phyloP scores from a whole-genome alignment of 2,329 filamentous ascomycete genomes.

The Neonectria neomacrospora region DNA sequence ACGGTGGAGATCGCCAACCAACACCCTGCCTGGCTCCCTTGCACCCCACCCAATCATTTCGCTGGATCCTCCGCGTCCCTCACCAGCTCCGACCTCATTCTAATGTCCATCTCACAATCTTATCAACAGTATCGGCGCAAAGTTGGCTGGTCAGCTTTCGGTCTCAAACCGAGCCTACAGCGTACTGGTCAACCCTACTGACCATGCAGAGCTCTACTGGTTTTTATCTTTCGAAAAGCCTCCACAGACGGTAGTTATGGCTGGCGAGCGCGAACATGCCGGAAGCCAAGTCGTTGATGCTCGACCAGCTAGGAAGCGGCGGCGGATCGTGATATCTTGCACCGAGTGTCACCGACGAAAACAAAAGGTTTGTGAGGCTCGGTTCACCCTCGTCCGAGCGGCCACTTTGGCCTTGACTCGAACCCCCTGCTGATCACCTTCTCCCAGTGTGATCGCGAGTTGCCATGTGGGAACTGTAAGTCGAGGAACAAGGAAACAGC shows the following conservation, averaged over 20 bases:
- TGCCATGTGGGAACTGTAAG: slow-evolving; percentile 69
- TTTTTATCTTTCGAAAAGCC: background rate
- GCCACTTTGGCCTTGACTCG: background rate
- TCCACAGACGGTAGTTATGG: slow-evolving; percentile 21
- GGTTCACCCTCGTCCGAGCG: background rate
- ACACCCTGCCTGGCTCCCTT: slow-evolving; percentile 2
- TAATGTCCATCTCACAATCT: slow-evolving; percentile 11
- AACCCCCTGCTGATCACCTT: slow-evolving; percentile 13
- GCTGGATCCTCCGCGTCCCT: slow-evolving; percentile 18
- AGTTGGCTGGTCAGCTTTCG: background rate
- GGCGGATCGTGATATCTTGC: slow-evolving; percentile 70
- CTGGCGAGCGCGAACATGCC: slow-evolving; percentile 1
- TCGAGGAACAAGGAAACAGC: slow-evolving; percentile 65
- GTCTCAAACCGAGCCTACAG: background rate
- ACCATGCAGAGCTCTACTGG: background rate
- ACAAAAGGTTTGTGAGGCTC: slow-evolving; percentile 59
- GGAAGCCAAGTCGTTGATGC: slow-evolving; percentile 19
- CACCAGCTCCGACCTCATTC: slow-evolving; percentile 8
- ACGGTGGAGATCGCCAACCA: background rate
- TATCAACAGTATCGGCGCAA: slow-evolving; percentile 1
- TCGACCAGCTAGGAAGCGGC: slow-evolving; percentile 64
- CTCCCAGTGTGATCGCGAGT: slow-evolving; percentile 66
- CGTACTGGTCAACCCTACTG: background rate
- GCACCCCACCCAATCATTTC: slow-evolving; percentile 16
- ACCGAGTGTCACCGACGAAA: slow-evolving; percentile 73